Evolutionary conservation across 129 eudicot genomes (phyloP).

Genomic region (Pittosporum tobira): DNA sequence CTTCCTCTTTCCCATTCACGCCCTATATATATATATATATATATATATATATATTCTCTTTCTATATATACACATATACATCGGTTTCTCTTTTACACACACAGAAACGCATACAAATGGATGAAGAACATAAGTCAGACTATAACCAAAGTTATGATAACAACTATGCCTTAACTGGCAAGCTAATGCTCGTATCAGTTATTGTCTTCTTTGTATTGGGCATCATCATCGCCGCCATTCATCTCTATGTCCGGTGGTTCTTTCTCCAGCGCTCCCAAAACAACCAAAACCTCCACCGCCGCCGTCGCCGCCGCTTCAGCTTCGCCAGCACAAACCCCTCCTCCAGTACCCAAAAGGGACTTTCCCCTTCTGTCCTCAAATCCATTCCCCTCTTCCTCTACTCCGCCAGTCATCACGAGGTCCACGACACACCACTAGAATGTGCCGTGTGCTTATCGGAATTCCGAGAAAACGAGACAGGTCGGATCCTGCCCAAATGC

Average conservation of each 20-base stretch:
- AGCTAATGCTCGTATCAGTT: constrained; percentile 17
- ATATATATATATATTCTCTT: no score
- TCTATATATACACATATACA: no score
- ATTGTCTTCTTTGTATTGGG: constrained; percentile 6
- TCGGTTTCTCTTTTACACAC: no score
- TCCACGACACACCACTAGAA: constrained; percentile 10
- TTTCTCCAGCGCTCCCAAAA: constrained; percentile 7
- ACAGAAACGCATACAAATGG: no score
- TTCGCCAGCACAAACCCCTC: no score
- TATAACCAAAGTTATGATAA: no score
- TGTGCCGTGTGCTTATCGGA: constrained; percentile 38
- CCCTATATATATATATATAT: no score
- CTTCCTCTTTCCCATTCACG: no score
- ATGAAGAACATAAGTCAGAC: no score
- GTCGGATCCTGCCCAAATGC: constrained; percentile 32
- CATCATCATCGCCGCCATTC: constrained; percentile 13
- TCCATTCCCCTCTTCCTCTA: constrained; percentile 17
- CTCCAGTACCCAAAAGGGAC: constrained; percentile 5
- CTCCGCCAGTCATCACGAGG: neutral
- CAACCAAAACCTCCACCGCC: constrained; percentile 13
- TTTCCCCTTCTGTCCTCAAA: constrained; percentile 5
- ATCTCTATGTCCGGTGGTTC: constrained; percentile 12
- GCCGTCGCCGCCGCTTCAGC: constrained; percentile 1
- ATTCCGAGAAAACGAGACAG: constrained; percentile 18
- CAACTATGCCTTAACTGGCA: no score